A percentile compares a stretch with the other conserved stretches of the same genome.
phyloP scores from a whole-genome alignment of 352 stramenopile species.

The Phytophthora cryptogea region DNA sequence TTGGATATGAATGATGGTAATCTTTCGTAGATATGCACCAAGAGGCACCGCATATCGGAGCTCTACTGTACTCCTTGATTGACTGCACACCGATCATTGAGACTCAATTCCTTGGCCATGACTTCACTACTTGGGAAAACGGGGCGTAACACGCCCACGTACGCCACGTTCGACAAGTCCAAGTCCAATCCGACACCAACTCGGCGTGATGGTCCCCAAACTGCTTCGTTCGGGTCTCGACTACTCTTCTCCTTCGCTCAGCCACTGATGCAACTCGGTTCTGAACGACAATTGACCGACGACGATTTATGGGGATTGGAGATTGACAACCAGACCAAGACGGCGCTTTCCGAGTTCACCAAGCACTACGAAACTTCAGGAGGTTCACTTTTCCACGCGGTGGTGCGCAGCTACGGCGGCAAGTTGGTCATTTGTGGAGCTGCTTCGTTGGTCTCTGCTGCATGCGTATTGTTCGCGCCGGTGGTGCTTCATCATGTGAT shows the following conservation, averaged over 20 bases:
- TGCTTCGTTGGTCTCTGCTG: slow-evolving; percentile 17
- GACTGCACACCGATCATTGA: too few species aligned
- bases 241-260: slow-evolving; percentile 39
- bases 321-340: slow-evolving; percentile 21
- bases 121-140: slow-evolving; percentile 9
- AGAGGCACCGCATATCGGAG: too few species aligned
- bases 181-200: not conserved
- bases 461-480: slow-evolving; percentile 35
- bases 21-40: too few species aligned
- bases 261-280: slow-evolving; percentile 35
- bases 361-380: slow-evolving; percentile 19
- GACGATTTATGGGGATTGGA: slow-evolving; percentile 41
- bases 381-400: slow-evolving; percentile 23
- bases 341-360: slow-evolving; percentile 27
- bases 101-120: not conserved
- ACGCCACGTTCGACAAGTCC: slow-evolving; percentile 22
- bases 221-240: slow-evolving; percentile 22
- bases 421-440: slow-evolving; percentile 28
- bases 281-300: slow-evolving; percentile 27
- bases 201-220: not conserved
- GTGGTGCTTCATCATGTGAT: slow-evolving; percentile 49
- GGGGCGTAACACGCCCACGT: not conserved
- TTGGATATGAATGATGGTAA: too few species aligned
- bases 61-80: too few species aligned
- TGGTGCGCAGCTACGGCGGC: slow-evolving; percentile 25